phyloP scores from a whole-genome alignment of 2,329 filamentous ascomycete species.

The Neofusicoccum umdonicola region DNA sequence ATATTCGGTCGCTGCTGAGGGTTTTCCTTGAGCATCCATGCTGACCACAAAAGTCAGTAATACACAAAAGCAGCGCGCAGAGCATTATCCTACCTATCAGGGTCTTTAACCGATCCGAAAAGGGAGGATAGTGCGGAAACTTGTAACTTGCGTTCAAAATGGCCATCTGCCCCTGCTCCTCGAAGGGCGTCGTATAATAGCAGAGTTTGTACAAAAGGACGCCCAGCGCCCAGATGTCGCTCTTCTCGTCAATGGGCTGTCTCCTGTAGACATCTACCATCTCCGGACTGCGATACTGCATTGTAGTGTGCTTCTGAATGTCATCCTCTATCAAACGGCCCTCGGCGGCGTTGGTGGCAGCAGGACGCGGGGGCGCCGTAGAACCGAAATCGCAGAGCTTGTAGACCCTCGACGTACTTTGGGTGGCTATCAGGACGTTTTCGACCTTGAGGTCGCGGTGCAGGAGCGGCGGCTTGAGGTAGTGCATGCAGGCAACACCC shows the following conservation, averaged over 20 bases:
- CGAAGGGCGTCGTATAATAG: constrained; percentile 98
- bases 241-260: constrained; percentile 96
- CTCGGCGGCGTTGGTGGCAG: constrained; percentile 82
- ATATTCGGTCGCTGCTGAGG: constrained; percentile 82
- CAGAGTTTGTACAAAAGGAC: constrained; percentile 96
- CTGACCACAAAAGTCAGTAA: constrained; percentile 45
- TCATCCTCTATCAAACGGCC: constrained; percentile 94
- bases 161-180: constrained; percentile 94
- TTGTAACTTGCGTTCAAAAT: constrained; percentile 95
- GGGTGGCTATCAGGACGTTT: constrained; percentile 84
- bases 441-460: constrained; percentile 97
- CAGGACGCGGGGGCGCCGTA: constrained; percentile 76
- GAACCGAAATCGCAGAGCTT: constrained; percentile 99
- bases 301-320: constrained; percentile 91
- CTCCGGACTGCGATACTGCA: constrained; percentile 96
- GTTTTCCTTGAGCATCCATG: constrained; percentile 85
- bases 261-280: constrained; percentile 99
- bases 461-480: constrained; percentile 87
- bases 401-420: constrained; percentile 69
- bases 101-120: constrained; percentile 85
- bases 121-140: constrained; percentile 82
- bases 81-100: constrained; percentile 69
- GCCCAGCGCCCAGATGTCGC: constrained; percentile 95
- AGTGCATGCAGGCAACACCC: constrained; percentile 98
- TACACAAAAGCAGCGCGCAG: not conserved